These are phyloP conservation scores for Cadophora luteo-olivacea DNA, from an alignment of 2,329 filamentous ascomycete genomes.

Conservation along the genomic window DNA sequence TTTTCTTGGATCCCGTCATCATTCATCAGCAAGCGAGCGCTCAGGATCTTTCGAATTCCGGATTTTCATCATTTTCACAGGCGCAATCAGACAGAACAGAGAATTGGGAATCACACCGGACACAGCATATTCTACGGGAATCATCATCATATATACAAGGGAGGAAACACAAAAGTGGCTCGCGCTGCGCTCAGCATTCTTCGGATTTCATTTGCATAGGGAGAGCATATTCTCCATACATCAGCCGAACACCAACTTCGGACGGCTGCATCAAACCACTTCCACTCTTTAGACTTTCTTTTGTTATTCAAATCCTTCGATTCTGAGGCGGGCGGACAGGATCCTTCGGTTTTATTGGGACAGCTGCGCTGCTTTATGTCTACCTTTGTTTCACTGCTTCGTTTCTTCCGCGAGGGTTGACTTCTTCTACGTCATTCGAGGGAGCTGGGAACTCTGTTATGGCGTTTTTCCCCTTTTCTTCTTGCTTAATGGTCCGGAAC, in stretches of 20 bases:
- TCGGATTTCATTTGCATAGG: slow-evolving; percentile 15
- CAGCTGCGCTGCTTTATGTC: slow-evolving; percentile 19
- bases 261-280: slow-evolving; percentile 10
- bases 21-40: slow-evolving; percentile 27
- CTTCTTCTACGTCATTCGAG: background rate
- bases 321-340: slow-evolving; percentile 21
- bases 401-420: background rate
- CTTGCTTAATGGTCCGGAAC: slow-evolving; percentile 2
- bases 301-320: slow-evolving; percentile 23
- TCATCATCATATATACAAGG: slow-evolving; percentile 42
- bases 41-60: slow-evolving; percentile 29
- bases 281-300: slow-evolving; percentile 35
- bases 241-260: slow-evolving; percentile 9
- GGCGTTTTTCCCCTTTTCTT: slow-evolving; percentile 5
- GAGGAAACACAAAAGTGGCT: slow-evolving; percentile 44
- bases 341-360: slow-evolving; percentile 17
- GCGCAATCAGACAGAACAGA: slow-evolving; percentile 37
- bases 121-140: slow-evolving; percentile 28
- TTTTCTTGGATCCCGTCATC: slow-evolving; percentile 34
- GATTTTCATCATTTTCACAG: slow-evolving; percentile 30
- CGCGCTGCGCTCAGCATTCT: slow-evolving; percentile 43
- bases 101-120: slow-evolving; percentile 30
- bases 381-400: slow-evolving; percentile 6
- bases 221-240: slow-evolving; percentile 9
- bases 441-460: slow-evolving; percentile 13